These are phyloP conservation scores for Mediolabrus comicus DNA, from an alignment of 108 stramenopile species.

Conservation along the genomic window DNA sequence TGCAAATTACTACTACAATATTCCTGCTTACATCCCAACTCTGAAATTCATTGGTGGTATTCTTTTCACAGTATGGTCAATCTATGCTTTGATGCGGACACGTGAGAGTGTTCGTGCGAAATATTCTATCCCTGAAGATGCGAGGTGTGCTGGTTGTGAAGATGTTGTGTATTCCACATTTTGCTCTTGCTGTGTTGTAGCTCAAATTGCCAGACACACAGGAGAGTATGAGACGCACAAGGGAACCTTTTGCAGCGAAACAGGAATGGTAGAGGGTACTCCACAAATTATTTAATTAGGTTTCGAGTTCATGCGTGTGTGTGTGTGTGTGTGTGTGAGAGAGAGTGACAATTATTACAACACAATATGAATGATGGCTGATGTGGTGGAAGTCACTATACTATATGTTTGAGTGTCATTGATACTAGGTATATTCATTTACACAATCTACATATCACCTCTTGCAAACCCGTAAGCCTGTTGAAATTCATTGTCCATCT, in stretches of 20 bases:
- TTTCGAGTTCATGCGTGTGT: no score
- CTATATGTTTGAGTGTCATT: no score
- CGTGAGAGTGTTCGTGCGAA: slow-evolving; percentile 70
- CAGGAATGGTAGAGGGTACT: slow-evolving; percentile 69
- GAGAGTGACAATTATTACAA: neutral
- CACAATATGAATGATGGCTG: neutral
- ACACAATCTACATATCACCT: slow-evolving; percentile 17
- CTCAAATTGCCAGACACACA: slow-evolving; percentile 83
- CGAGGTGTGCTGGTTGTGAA: slow-evolving; percentile 61
- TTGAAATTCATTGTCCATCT: slow-evolving; percentile 69
- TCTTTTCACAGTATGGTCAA: slow-evolving; percentile 65
- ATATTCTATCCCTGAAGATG: slow-evolving; percentile 75
- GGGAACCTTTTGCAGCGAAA: slow-evolving; percentile 54
- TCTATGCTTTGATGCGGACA: slow-evolving; percentile 70
- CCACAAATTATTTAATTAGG: slow-evolving; percentile 44
- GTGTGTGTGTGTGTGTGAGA: no score
- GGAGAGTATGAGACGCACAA: slow-evolving; percentile 87
- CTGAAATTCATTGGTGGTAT: slow-evolving; percentile 58
- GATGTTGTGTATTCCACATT: slow-evolving; percentile 70
- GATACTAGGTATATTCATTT: no score
- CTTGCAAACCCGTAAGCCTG: slow-evolving; percentile 70
- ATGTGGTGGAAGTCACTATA: neutral
- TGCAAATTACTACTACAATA: slow-evolving; percentile 27
- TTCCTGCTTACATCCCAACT: slow-evolving; percentile 42
- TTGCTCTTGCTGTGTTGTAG: slow-evolving; percentile 77